Base-by-base conservation (phyloP, 805 yeast genomes). In the Debaryomyces tyrocola region DNA sequence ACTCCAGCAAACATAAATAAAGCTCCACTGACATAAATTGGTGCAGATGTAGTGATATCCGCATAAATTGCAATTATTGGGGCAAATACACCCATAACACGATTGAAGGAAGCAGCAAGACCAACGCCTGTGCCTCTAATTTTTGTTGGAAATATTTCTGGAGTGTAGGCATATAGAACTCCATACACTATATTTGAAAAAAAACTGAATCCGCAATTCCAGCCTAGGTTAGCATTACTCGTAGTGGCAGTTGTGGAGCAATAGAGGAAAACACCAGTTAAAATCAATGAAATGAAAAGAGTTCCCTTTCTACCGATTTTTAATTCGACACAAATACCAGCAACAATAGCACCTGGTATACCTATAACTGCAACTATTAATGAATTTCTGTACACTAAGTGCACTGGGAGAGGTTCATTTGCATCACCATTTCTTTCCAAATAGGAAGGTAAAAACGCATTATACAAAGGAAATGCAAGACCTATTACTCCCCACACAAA, bases 221-320 rank as follows among this genome's bases (percentile, higher is more conserved):
- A 80, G 5, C 65, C 75, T 53, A 71, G 60, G 46, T 63, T 54
- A n/a, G 71, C 67, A 48, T 75, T 66, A 39, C 79, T 67, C 0
- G 83, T 74, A 59, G 77, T 74, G 10, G 83, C 83, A 2, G 84
- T 78, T 11, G 88, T 83, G 51, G 84, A 82, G 39, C 82, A 83
- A 55, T 82, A 82, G 47, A 84, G 59, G 39, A 83, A 72, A 2
- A 80, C 78, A 66, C 84, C 84, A 0, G 83, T 70, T 29, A 79
- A 57, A 2, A 82, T 20, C 6, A 82, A 74, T 20, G 86, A 82
- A 31, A 70, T 62, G 1, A 66, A 64, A 73, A 83, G 69, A 1
- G 84, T 73, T 7, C 86, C 86, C 55, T 80, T 74, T 60, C 86
- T 70, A 5, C 86, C 84, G 28, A 80, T 65, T 39, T 54, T 54